Conservation (phyloP, 768 basidiomycete genomes). For the Boletales sp. region DNA sequence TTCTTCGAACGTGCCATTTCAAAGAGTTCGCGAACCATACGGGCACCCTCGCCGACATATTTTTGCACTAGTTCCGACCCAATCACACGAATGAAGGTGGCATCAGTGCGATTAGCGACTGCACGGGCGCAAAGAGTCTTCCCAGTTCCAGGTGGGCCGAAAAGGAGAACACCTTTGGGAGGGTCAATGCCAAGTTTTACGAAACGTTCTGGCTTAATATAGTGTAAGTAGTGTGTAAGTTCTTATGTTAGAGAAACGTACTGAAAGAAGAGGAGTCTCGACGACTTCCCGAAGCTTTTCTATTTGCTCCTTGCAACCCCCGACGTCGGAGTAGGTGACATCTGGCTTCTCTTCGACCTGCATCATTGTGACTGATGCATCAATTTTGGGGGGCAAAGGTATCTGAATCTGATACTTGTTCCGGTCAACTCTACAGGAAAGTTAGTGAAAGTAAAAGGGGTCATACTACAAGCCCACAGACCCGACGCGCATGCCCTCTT, state of each 20-base stretch:
- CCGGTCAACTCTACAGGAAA: slow-evolving; percentile 72
- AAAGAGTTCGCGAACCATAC: slow-evolving; percentile 98
- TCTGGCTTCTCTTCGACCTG: slow-evolving; percentile 99
- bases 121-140: slow-evolving; percentile 98
- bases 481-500: slow-evolving; percentile 99
- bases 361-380: slow-evolving; percentile 99
- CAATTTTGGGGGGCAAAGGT: slow-evolving; percentile 96
- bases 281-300: slow-evolving; percentile 99
- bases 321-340: slow-evolving; percentile 96
- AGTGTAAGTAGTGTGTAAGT: slow-evolving; percentile 13
- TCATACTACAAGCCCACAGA: slow-evolving; percentile 37
- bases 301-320: slow-evolving; percentile 99
- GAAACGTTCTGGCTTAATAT: slow-evolving; percentile 89
- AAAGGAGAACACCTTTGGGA: slow-evolving; percentile 95
- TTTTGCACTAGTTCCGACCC: slow-evolving; percentile 99
- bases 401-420: slow-evolving; percentile 99
- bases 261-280: slow-evolving; percentile 91
- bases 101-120: slow-evolving; percentile 97
- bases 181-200: slow-evolving; percentile 98
- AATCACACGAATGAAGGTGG: slow-evolving; percentile 98
- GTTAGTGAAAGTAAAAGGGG: slow-evolving; percentile 1
- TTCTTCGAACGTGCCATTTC: slow-evolving; percentile 99
- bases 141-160: slow-evolving; percentile 95
- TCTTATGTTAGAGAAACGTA: slow-evolving; percentile 36
- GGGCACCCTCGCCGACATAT: slow-evolving; percentile 97